Conservation (phyloP, 768 basidiomycete genomes). For the Lepiota venenata region DNA sequence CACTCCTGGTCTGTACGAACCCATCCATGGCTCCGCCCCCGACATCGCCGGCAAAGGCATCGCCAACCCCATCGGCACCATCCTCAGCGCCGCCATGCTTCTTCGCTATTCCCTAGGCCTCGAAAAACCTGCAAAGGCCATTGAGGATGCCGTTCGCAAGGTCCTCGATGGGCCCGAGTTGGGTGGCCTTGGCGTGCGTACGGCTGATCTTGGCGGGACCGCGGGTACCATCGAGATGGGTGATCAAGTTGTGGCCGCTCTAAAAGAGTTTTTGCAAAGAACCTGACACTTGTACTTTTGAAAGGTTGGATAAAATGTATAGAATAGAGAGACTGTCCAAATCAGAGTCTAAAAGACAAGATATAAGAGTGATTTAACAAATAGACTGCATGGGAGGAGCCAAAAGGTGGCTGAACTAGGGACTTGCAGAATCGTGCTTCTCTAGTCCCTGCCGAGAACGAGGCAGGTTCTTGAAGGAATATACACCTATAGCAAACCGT, state of each 20-base stretch:
- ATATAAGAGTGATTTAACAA: background rate
- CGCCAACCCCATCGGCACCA: conserved; percentile 94
- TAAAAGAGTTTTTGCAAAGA: conserved; percentile 53
- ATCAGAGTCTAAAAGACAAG: background rate
- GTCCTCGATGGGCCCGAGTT: conserved; percentile 68
- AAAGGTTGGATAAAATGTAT: background rate
- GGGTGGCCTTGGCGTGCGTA: conserved; percentile 79
- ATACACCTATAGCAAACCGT: conserved; percentile 49
- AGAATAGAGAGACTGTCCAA: background rate
- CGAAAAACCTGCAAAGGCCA: conserved; percentile 76
- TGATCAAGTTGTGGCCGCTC: conserved; percentile 71
- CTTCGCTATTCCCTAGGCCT: conserved; percentile 92
- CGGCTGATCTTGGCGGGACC: conserved; percentile 84
- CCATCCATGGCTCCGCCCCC: conserved; percentile 93
- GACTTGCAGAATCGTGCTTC: background rate
- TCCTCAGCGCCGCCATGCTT: conserved; percentile 91
- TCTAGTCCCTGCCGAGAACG: conserved; percentile 48
- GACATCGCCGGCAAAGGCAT: conserved; percentile 94
- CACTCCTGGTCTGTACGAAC: conserved; percentile 91
- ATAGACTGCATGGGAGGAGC: background rate
- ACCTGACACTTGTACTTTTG: background rate
- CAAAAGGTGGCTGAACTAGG: background rate
- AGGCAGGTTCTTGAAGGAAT: conserved; percentile 65
- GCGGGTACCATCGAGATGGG: conserved; percentile 78
- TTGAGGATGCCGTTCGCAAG: conserved; percentile 89